Evolutionary conservation across 2,329 filamentous ascomycete species (phyloP).

Genomic region (Monilinia aucupariae): DNA sequence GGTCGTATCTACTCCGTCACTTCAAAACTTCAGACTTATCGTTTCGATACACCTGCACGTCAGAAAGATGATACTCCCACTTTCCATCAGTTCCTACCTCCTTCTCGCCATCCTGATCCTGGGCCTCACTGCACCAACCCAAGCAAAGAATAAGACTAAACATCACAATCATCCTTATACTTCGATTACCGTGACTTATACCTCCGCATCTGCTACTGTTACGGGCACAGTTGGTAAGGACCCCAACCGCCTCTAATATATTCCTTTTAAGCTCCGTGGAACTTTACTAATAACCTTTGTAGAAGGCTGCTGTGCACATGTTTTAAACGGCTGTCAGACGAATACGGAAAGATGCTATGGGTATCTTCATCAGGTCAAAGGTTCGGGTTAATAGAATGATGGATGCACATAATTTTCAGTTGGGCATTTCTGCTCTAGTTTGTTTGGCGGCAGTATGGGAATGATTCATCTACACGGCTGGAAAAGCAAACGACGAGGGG

Average conservation of each 20-base stretch:
- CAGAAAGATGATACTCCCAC: background rate
- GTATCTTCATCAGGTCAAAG: background rate
- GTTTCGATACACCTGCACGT: background rate
- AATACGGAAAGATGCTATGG: background rate
- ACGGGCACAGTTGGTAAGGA: background rate
- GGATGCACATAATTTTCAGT: background rate
- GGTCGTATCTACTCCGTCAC: background rate
- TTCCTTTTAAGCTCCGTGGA: background rate
- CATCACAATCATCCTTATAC: background rate
- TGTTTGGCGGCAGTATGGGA: background rate
- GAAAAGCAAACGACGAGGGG: background rate
- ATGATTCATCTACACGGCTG: background rate
- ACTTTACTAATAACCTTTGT: background rate
- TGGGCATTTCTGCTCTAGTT: background rate
- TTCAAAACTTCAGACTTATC: background rate
- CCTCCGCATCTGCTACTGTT: background rate
- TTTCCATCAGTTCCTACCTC: background rate
- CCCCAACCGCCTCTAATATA: background rate
- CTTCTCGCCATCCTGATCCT: background rate
- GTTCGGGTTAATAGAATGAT: background rate
- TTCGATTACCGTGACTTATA: background rate
- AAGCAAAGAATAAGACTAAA: background rate
- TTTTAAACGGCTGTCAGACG: background rate
- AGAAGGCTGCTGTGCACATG: background rate
- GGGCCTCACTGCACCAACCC: background rate